Base-by-base conservation (phyloP, 805 yeast species). In the Candida bentonensis region DNA sequence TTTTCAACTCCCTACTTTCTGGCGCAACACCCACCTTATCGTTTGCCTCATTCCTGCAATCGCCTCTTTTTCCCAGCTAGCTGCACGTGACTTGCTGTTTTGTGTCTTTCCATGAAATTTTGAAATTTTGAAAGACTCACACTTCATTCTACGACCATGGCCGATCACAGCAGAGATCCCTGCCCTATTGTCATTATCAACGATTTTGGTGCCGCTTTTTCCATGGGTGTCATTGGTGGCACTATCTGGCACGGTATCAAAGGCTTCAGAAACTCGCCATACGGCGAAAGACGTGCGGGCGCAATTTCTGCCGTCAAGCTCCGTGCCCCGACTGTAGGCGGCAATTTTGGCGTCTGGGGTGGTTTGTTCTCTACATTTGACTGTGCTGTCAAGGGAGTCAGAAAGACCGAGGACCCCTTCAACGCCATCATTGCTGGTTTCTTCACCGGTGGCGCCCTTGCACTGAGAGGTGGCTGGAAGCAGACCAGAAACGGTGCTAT, bases 301-400 rank as follows among this genome's bases (percentile, higher is more conserved):
- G 84, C 95, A 20, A 61, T 89, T 45, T 71, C 84, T 36, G 96
- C 97, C 33, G 82, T 92, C 55, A 86, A 86, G 61, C 85, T 96
- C 43, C 76, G 98, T 64, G 97, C 96, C 2, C 99, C 99, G 33
- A 96, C 89, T 42, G 87, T 89, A 45, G 98, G 98, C 53, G 98
- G 98, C 60, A 92, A 92, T 66, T 89, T 92, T 59, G 98, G 98
- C 69, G 95, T 85, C 33, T 92, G 98, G 98, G 98, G 98, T 72
- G 98, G 98, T 49, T 70, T 92, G 56, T 92, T 92, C 62, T 86
- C 96, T 26, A 82, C 94, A 13, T 92, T 79, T 60, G 98, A 92
- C 66, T 92, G 98, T 72, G 75, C 88, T 15, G 94, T 92, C 41
- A 92, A 89, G 65, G 95, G 89, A 2, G 76, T 92, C 39, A 83